A percentile compares a stretch with the other conserved stretches of the same genome.
Conservation (phyloP, 2,329 filamentous ascomycete species). For the Sporothrix curviconia region DNA sequence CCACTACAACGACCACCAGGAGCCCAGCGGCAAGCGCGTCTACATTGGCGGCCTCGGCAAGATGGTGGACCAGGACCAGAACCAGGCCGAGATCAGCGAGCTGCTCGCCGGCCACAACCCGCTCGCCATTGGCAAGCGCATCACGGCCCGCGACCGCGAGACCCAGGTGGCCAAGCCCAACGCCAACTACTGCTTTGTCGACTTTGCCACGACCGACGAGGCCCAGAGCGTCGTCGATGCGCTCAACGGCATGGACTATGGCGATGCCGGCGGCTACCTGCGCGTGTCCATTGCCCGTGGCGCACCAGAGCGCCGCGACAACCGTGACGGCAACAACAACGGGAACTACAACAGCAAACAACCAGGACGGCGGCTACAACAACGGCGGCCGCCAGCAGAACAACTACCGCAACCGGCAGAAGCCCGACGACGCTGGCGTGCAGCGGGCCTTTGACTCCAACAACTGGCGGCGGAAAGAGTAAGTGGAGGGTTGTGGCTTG, state of each 20-base stretch:
- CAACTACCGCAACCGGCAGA: background rate
- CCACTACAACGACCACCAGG: conserved; percentile 26
- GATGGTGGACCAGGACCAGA: conserved; percentile 42
- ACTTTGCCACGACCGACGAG: conserved; percentile 49
- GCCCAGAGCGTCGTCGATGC: conserved; percentile 40
- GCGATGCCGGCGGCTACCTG: conserved; percentile 1
- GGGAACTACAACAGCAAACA: no score
- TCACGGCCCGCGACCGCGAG: conserved; percentile 52
- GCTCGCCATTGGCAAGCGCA: conserved; percentile 42
- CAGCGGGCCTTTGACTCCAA: conserved; percentile 3
- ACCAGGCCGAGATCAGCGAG: conserved; percentile 39
- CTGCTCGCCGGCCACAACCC: conserved; percentile 42
- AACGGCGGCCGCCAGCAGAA: background rate
- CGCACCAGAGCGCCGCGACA: background rate
- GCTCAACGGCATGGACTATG: conserved; percentile 29
- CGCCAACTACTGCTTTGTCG: conserved; percentile 61
- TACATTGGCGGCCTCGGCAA: conserved; percentile 46
- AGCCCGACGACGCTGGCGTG: background rate
- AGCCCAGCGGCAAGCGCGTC: conserved; percentile 34
- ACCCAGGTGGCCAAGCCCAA: conserved; percentile 41
- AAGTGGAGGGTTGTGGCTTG: no score
- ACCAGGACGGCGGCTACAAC: background rate
- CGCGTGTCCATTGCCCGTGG: conserved; percentile 11
- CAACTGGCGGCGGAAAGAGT: conserved; percentile 12
- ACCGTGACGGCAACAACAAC: background rate